Evolutionary conservation across 2,329 filamentous ascomycete species (phyloP).

Genomic region (Dactylonectria macrodidyma): DNA sequence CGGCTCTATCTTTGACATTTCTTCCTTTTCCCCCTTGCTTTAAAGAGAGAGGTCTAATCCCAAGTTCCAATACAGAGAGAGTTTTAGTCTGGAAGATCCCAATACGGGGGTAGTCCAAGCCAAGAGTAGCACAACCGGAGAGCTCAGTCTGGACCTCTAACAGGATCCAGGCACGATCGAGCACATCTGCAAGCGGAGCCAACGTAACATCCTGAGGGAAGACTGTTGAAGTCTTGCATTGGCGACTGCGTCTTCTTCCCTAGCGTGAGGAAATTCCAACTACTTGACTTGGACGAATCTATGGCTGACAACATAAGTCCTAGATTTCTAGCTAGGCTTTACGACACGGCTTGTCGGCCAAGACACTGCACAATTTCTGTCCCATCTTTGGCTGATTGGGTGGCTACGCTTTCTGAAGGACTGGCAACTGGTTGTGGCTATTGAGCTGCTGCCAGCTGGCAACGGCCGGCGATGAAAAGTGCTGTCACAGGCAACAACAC

Average conservation of each 20-base stretch:
- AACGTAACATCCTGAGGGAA: neutral
- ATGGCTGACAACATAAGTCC: neutral
- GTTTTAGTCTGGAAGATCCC: neutral
- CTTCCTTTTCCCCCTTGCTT: neutral
- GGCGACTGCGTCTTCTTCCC: neutral
- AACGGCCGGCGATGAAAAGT: slow-evolving; percentile 8
- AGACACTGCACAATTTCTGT: neutral
- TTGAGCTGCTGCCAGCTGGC: slow-evolving; percentile 28
- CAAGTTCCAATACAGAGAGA: neutral
- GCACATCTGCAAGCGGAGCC: no score
- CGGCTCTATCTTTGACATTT: neutral
- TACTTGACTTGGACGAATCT: neutral
- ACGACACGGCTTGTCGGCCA: neutral
- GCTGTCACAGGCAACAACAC: neutral
- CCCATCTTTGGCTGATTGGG: neutral
- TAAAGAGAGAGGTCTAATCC: neutral
- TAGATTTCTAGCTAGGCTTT: neutral
- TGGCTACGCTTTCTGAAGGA: neutral
- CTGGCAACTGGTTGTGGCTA: slow-evolving; percentile 28
- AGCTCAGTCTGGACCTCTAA: neutral
- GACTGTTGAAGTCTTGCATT: neutral
- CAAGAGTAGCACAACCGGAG: neutral
- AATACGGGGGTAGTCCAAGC: neutral
- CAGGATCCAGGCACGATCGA: neutral
- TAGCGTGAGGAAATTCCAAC: neutral